Percentiles rank a stretch among this genome's conserved stretches.
These are phyloP conservation scores for Drosera spatulata DNA, from an alignment of 179 eudicot species.

Conservation along the genomic window DNA sequence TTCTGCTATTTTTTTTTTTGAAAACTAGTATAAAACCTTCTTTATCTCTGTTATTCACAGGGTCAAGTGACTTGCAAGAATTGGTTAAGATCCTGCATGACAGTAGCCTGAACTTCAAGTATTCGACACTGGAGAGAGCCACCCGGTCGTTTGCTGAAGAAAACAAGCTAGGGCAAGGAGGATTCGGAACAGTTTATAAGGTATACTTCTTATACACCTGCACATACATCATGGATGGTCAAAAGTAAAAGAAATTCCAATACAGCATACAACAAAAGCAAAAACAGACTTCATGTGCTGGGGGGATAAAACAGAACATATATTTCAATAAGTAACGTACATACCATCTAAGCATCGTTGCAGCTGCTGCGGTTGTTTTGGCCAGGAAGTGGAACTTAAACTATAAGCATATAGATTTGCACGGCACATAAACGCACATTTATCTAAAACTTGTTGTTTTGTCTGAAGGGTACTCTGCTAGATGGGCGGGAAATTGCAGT, in stretches of 20 bases:
- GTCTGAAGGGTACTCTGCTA: constrained; percentile 29
- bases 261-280: background rate
- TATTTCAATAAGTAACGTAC: no score
- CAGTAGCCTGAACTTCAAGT: constrained; percentile 33
- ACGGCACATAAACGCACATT: no score
- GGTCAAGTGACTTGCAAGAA: constrained; percentile 36
- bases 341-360: no score
- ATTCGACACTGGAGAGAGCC: constrained; percentile 43
- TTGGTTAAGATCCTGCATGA: constrained; percentile 30
- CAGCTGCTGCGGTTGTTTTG: no score
- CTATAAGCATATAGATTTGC: no score
- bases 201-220: constrained; percentile 12
- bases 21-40: background rate
- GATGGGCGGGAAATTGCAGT: constrained; percentile 46
- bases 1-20: background rate
- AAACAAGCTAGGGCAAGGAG: constrained; percentile 53
- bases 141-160: constrained; percentile 31
- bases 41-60: constrained; percentile 7
- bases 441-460: background rate
- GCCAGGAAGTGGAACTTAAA: no score
- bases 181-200: constrained; percentile 47
- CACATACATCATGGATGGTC: no score
- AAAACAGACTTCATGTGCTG: background rate
- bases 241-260: no score
- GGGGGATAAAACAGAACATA: no score